Evolutionary conservation across 1,284 basidiomycete species (phyloP).

Genomic region (Neotropicomus parvogracilis): DNA sequence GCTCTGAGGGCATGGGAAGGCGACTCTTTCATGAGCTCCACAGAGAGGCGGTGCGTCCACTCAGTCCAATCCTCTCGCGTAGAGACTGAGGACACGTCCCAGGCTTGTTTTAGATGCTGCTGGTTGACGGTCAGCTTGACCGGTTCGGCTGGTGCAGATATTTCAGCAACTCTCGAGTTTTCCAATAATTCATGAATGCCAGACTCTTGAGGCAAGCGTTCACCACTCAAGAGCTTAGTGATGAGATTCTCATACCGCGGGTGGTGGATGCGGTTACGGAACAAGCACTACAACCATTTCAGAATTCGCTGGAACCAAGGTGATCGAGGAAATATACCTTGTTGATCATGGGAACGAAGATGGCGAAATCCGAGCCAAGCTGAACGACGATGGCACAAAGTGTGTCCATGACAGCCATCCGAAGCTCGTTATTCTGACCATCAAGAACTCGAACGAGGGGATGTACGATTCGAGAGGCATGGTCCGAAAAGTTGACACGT

Average conservation of each 20-base stretch:
- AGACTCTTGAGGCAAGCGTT: slow-evolving; percentile 79
- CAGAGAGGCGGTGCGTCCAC: slow-evolving; percentile 92
- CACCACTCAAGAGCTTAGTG: slow-evolving; percentile 87
- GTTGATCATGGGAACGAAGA: slow-evolving; percentile 96
- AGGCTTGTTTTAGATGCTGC: slow-evolving; percentile 95
- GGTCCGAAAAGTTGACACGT: slow-evolving; percentile 98
- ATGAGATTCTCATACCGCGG: slow-evolving; percentile 87
- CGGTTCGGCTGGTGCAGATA: slow-evolving; percentile 75
- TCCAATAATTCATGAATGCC: slow-evolving; percentile 63
- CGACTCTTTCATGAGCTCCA: slow-evolving; percentile 98
- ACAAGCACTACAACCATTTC: slow-evolving; percentile 54
- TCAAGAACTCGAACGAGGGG: slow-evolving; percentile 89
- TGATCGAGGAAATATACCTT: slow-evolving; percentile 54
- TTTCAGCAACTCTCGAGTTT: slow-evolving; percentile 61
- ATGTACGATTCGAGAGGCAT: slow-evolving; percentile 96
- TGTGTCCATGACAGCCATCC: slow-evolving; percentile 89
- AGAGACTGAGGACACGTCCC: slow-evolving; percentile 84
- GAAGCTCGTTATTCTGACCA: slow-evolving; percentile 76
- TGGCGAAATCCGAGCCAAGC: slow-evolving; percentile 94
- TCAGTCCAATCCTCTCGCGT: slow-evolving; percentile 92
- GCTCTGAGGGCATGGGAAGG: slow-evolving; percentile 96
- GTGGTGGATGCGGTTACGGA: slow-evolving; percentile 81
- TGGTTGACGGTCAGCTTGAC: slow-evolving; percentile 95
- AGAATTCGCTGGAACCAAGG: slow-evolving; percentile 4
- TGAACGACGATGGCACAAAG: slow-evolving; percentile 90